Evolutionary conservation across 2,329 filamentous ascomycete species (phyloP).

Genomic region (Penicillium sp.): DNA sequence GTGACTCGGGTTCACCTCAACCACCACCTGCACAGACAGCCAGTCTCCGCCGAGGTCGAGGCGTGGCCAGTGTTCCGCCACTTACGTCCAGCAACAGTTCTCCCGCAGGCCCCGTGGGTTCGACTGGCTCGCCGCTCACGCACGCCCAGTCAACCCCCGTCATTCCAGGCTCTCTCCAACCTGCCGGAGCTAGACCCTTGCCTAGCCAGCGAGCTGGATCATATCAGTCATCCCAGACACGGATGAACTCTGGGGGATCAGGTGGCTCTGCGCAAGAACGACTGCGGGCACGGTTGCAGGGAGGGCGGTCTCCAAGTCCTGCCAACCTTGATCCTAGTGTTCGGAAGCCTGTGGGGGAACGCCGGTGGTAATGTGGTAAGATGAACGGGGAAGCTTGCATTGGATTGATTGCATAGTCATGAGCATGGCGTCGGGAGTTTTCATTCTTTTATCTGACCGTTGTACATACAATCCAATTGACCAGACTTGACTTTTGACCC

Average conservation of each 20-base stretch:
- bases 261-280: slow-evolving; percentile 69
- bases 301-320: slow-evolving; percentile 41
- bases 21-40: slow-evolving; percentile 36
- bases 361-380: slow-evolving; percentile 13
- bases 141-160: slow-evolving; percentile 25
- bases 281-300: slow-evolving; percentile 76
- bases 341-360: slow-evolving; percentile 35
- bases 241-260: slow-evolving; percentile 29
- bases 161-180: slow-evolving; percentile 22
- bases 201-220: slow-evolving; percentile 74
- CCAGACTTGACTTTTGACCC: background rate
- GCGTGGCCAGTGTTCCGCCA: slow-evolving; percentile 19
- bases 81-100: slow-evolving; percentile 24
- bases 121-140: slow-evolving; percentile 15
- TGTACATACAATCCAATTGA: background rate
- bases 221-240: slow-evolving; percentile 59
- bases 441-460: background rate
- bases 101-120: slow-evolving; percentile 19
- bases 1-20: slow-evolving; percentile 40
- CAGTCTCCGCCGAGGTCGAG: slow-evolving; percentile 40
- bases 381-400: slow-evolving; percentile 2
- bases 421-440: slow-evolving; percentile 23
- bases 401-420: slow-evolving; percentile 13
- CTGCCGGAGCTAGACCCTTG: slow-evolving; percentile 56
- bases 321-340: slow-evolving; percentile 31